Evolutionary conservation across 2,329 filamentous ascomycete genomes (phyloP).

Genomic region (Colletotrichum tabaci): DNA sequence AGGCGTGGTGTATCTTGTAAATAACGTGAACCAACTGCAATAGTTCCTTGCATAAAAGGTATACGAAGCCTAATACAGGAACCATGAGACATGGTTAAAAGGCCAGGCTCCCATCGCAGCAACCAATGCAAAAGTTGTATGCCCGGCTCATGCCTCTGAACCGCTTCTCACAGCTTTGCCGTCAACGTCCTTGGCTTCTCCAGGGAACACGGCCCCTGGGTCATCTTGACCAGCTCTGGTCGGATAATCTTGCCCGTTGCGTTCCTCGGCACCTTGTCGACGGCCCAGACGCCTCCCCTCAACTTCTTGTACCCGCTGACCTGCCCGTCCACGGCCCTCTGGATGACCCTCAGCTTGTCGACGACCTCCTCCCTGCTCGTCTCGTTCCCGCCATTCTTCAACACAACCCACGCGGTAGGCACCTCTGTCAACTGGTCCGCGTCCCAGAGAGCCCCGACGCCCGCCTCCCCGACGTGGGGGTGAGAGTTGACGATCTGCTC

Average conservation of each 20-base stretch:
- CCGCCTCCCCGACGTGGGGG: constrained; percentile 54
- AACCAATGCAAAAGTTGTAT: no score
- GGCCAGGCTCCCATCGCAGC: no score
- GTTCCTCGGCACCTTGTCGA: constrained; percentile 53
- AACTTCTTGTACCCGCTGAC: constrained; percentile 61
- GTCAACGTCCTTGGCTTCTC: constrained; percentile 27
- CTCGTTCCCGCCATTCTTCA: constrained; percentile 44
- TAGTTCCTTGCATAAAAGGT: no score
- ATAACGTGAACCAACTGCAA: no score
- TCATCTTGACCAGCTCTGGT: constrained; percentile 51
- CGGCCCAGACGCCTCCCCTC: constrained; percentile 54
- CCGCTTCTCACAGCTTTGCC: constrained; percentile 27
- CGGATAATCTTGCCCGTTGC: constrained; percentile 56
- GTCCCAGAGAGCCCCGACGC: constrained; percentile 54
- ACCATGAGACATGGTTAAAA: no score
- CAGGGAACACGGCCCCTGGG: constrained; percentile 50
- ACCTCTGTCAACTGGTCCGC: constrained; percentile 56
- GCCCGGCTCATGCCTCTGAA: no score
- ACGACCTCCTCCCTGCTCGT: constrained; percentile 22
- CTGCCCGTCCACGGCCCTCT: constrained; percentile 48
- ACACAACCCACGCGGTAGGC: constrained; percentile 55
- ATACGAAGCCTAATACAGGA: no score
- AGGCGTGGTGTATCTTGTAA: no score
- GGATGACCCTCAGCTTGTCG: constrained; percentile 39
- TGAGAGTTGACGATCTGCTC: constrained; percentile 55